These are phyloP conservation scores for Laguncularia racemosa DNA, from an alignment of 345 rosid species.

Conservation along the genomic window DNA sequence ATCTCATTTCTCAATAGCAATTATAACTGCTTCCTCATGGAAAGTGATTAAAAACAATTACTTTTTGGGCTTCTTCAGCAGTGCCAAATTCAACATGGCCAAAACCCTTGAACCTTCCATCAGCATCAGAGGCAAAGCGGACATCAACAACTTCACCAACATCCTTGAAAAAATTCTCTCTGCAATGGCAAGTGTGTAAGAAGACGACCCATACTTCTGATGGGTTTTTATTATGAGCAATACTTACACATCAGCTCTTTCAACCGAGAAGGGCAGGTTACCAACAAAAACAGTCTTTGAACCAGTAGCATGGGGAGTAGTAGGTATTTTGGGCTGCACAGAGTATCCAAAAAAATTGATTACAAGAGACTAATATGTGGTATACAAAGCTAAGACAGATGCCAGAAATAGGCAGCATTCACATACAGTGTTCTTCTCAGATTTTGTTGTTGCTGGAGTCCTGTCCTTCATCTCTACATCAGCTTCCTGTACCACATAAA, in stretches of 20 bases:
- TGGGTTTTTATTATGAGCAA: neutral
- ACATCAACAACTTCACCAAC: slow-evolving; percentile 70
- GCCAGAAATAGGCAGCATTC: neutral
- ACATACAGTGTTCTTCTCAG: slow-evolving; percentile 35
- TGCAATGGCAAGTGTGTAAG: slow-evolving; percentile 17
- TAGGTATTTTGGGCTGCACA: slow-evolving; percentile 59
- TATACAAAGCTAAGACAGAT: neutral
- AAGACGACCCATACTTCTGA: neutral
- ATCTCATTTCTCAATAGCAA: neutral
- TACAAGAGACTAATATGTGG: neutral
- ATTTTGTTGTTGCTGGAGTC: slow-evolving; percentile 24
- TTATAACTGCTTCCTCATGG: neutral
- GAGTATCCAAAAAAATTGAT: neutral
- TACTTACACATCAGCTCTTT: slow-evolving; percentile 61
- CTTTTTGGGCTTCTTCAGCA: slow-evolving; percentile 66
- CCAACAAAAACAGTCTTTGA: slow-evolving; percentile 63
- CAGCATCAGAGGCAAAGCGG: slow-evolving; percentile 42
- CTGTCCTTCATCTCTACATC: slow-evolving; percentile 69
- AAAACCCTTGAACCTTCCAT: slow-evolving; percentile 57
- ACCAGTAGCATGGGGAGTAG: slow-evolving; percentile 41
- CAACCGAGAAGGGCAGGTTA: slow-evolving; percentile 56
- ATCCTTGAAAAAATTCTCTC: slow-evolving; percentile 61
- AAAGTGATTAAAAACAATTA: neutral
- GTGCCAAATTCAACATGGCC: slow-evolving; percentile 85
- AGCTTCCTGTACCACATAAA: slow-evolving; percentile 22